These are phyloP conservation scores for Blastomyces parvus DNA, from an alignment of 2,329 filamentous ascomycete species.

Conservation along the genomic window DNA sequence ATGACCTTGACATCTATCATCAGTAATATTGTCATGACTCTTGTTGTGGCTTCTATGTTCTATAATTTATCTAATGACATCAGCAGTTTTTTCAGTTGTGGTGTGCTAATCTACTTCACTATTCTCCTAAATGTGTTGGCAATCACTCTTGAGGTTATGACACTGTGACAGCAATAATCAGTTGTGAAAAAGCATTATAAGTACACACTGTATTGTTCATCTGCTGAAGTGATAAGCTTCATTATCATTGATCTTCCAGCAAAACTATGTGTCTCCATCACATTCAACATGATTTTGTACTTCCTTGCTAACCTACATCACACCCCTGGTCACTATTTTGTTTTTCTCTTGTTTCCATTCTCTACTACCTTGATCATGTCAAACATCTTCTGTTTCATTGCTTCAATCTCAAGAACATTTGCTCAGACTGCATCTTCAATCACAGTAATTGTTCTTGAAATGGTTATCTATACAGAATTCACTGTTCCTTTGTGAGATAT, in stretches of 20 bases:
- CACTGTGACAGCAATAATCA: constrained; percentile 76
- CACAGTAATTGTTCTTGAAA: constrained; percentile 39
- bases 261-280: constrained; percentile 61
- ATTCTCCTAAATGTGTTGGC: constrained; percentile 78
- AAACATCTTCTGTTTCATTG: constrained; percentile 76
- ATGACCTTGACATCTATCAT: constrained; percentile 57
- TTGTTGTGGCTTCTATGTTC: constrained; percentile 74
- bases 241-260: constrained; percentile 76
- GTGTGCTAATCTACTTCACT: constrained; percentile 77
- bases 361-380: constrained; percentile 67
- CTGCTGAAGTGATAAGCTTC: constrained; percentile 68
- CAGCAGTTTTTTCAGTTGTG: constrained; percentile 65
- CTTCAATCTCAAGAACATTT: constrained; percentile 67
- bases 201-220: constrained; percentile 84
- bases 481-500: constrained; percentile 45
- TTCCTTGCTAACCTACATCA: constrained; percentile 77
- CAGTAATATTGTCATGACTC: constrained; percentile 64
- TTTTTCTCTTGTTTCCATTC: constrained; percentile 71
- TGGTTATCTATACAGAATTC: constrained; percentile 44
- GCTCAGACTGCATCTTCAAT: constrained; percentile 52
- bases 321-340: constrained; percentile 69
- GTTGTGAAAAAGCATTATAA: constrained; percentile 85
- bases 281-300: constrained; percentile 73
- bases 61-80: constrained; percentile 61
- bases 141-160: constrained; percentile 69